Conservation (phyloP, 495 filamentous ascomycete genomes). For the Neurospora tetrasperma region DNA sequence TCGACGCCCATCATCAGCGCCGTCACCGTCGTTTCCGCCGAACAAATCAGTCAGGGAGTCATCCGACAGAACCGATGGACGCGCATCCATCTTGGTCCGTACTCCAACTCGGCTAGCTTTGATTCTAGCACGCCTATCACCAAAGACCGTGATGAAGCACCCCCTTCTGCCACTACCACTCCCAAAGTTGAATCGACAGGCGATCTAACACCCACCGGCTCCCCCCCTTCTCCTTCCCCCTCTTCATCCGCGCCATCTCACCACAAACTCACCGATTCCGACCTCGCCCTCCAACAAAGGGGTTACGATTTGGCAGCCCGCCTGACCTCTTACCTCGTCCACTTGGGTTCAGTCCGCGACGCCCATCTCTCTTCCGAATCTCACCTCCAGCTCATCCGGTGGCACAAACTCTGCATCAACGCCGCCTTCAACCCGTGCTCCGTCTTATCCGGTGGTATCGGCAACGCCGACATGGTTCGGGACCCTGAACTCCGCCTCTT, state of each 20-base stretch:
- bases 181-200: slow-evolving; percentile 8
- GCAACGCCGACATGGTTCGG: slow-evolving; percentile 44
- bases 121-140: background rate
- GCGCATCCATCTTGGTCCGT: slow-evolving; percentile 46
- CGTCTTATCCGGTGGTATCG: slow-evolving; percentile 43
- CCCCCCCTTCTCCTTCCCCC: background rate
- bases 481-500: slow-evolving; percentile 41
- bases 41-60: slow-evolving; percentile 37
- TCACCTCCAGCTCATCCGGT: slow-evolving; percentile 46
- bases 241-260: slow-evolving; percentile 11
- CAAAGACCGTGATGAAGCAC: background rate
- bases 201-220: background rate
- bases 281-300: slow-evolving; percentile 19
- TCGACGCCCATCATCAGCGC: slow-evolving; percentile 46
- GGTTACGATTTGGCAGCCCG: slow-evolving; percentile 16
- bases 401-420: slow-evolving; percentile 59
- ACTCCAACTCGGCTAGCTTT: slow-evolving; percentile 25
- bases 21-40: slow-evolving; percentile 47
- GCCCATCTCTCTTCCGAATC: slow-evolving; percentile 38
- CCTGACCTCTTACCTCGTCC: slow-evolving; percentile 29
- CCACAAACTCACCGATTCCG: slow-evolving; percentile 11
- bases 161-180: background rate
- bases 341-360: slow-evolving; percentile 42
- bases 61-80: slow-evolving; percentile 54
- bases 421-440: slow-evolving; percentile 54